phyloP scores from a whole-genome alignment of 495 filamentous ascomycete genomes.

The Annulohypoxylon nitens region DNA sequence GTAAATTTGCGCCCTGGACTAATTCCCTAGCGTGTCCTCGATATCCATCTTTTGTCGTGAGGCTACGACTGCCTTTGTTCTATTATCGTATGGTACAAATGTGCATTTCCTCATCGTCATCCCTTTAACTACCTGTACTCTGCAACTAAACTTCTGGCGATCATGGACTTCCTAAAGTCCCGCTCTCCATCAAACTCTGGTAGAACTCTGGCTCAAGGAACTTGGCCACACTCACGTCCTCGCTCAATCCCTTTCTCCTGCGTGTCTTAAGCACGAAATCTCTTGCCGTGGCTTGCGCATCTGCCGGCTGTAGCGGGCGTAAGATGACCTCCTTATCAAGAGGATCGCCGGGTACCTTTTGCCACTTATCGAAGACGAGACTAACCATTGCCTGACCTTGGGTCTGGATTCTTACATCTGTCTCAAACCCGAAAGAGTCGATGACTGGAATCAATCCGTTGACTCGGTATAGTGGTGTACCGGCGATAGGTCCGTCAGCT shows the following conservation, averaged over 20 bases:
- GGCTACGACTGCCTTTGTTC: neutral
- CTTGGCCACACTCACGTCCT: constrained; percentile 95
- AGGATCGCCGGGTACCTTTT: constrained; percentile 93
- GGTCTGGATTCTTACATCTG: constrained; percentile 94
- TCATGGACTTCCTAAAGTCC: constrained; percentile 73
- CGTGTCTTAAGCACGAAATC: constrained; percentile 98
- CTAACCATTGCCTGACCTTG: constrained; percentile 91
- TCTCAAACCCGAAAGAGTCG: constrained; percentile 97
- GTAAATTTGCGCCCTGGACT: neutral
- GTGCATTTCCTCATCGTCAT: neutral
- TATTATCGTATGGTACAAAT: neutral
- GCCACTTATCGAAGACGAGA: constrained; percentile 97
- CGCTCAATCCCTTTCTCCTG: constrained; percentile 90
- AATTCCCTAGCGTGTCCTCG: neutral
- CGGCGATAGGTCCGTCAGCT: constrained; percentile 91
- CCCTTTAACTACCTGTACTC: neutral
- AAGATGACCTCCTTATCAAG: constrained; percentile 87
- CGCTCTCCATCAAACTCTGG: constrained; percentile 87
- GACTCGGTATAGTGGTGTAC: constrained; percentile 94
- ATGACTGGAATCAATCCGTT: constrained; percentile 94
- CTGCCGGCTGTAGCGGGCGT: constrained; percentile 86
- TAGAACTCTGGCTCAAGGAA: constrained; percentile 96
- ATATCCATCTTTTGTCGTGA: neutral
- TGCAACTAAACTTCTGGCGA: neutral
- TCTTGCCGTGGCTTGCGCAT: constrained; percentile 85